Evolutionary conservation across 2,329 filamentous ascomycete species (phyloP), one percentile per base, ranked within the genome.

Genomic region (Fusarium anthophilum): DNA sequence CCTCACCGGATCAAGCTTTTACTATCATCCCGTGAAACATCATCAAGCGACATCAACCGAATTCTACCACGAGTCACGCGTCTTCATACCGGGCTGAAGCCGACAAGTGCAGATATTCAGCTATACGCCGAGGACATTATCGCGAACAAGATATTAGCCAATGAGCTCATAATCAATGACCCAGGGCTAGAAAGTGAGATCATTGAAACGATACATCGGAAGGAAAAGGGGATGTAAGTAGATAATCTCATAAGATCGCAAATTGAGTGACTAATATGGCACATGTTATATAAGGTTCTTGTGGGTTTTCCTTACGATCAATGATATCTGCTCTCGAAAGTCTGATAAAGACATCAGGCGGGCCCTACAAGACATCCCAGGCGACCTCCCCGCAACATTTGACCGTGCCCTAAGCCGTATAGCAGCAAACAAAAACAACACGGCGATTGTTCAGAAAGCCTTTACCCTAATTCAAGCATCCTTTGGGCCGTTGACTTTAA

Each of bases 271-370:
- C 56, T 59, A 37, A 48, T 15, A 7, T 28, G 6, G 1, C 6
- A 10, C 9, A 20, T 44, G 17, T 18, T 9, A n/a, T 10, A 26
- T 3, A 12, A 73, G 72, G 73, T 74, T 75, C 14, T 24, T 74
- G 2, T 74, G 72, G 73, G 69, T 24, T 3, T 70, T 53, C 17
- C 61, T 74, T 2, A 51, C 60, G 0, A 74, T 75, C 6, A 43
- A 74, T 30, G 73, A 70, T 5, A 48, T 75, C 1, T 74, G 72
- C n/a, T 56, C 63, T 9, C 45, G 50, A 4, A 70, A 55, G n/a
- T 61, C 20, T 6, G 69, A 74, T 24, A 53, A 50, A 1, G 61
- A 63, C 4, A 75, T 75, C 10, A 44, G 55, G 20, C 1, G 41
- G 24, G 58, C 69, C 0, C 32, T 76, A 6, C 11, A 41, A 24